Evolutionary conservation across 2,329 filamentous ascomycete species (phyloP), one percentile per base, ranked within the genome.

Genomic region (Beauveria pseudobassiana): DNA sequence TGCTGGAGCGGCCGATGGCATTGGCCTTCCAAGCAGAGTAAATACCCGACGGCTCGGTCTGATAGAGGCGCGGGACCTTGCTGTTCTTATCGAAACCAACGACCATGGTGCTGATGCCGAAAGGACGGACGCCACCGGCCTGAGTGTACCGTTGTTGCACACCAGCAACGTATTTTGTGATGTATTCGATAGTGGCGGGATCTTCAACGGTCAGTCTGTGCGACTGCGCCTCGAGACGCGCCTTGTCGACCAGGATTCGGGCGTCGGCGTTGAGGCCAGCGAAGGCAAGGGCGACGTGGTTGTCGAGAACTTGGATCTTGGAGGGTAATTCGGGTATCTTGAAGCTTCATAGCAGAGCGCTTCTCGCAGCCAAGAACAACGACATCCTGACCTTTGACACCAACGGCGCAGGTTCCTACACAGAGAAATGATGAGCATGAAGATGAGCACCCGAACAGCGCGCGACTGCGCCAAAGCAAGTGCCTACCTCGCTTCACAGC

Each of bases 1-100:
- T 99, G 85, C 91, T 96, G 59, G 93, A 98, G 72, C 95, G 89
- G 63, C 95, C 95, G 72, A 99, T 99, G 62, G 95, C 95, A 73
- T 99, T 99, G 70, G 95, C 96, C 84, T 99, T 98, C 95, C 95
- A 99, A 75, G 95, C 95, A 62, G 92, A 97, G 82, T 98, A 99
- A 76, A 99, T 99, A 63, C 96, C 95, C 65, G 92, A 96, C n/a
- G 96, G 95, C 80, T 99, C 95, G 4, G 95, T 99, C 84, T 97
- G 93, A 77, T 98, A 99, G 64, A 99, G 82, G 69, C 93, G 86
- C 60, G 95, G 93, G 61, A 88, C 88, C 72, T 89, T 87, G 81
- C 92, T 93, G 69, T 90, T 91, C 69, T 92, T 90, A 79, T 99
- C 95, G 73, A 99, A 99, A n/a, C 95, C 95, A 65, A 99, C 93